Base-by-base conservation (phyloP, 208 protist species). In the Vickermania spadyakhi region DNA sequence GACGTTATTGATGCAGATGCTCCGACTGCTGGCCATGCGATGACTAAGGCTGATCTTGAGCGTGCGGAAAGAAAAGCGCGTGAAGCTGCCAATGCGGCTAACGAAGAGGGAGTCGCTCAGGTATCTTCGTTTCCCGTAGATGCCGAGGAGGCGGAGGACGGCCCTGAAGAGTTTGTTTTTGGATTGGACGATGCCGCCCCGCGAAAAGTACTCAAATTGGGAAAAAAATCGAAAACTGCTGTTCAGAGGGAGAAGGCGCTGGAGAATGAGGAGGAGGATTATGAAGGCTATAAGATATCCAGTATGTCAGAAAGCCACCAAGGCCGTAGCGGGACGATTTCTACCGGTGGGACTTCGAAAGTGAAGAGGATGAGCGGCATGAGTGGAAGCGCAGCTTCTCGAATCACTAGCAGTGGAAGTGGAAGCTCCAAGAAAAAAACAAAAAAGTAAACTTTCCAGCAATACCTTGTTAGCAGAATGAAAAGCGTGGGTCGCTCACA, bases 121-220 rank as follows among this genome's bases (percentile, higher is more conserved):
- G n/a, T n/a, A n/a, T n/a, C n/a, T n/a, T n/a, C n/a, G 53, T 60
- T 1, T 42, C 18, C 2, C 52, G 52, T 21, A 64, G 51, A 31
- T 53, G 57, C 22, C 11, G 41, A 70, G 21, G 30, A 70, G 7
- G 52, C 31, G 4, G 60, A 64, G 11, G 73, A 85, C 42, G 79
- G 31, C 0, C 77, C 81, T 25, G 81, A 89, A 66, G 85, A 92
- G 66, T 92, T 77, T 58, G 66, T 84, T 7, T 77, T 92, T 51
- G 70, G 72, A 29, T 72, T 84, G 58, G 68, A 79, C 5, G 79
- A 89, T 51, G 52, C 65, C 21, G 72, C 70, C 11, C 70, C 73
- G 18, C 73, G 64, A 18, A 67, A 63, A 13, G 66, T 61, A 0
- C 1, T 27, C 13, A 50, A 36, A 1, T 28, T n/a, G 1, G 60